Evolutionary conservation across 805 yeast species (phyloP).

Genomic region (Priceomyces melissophilus): DNA sequence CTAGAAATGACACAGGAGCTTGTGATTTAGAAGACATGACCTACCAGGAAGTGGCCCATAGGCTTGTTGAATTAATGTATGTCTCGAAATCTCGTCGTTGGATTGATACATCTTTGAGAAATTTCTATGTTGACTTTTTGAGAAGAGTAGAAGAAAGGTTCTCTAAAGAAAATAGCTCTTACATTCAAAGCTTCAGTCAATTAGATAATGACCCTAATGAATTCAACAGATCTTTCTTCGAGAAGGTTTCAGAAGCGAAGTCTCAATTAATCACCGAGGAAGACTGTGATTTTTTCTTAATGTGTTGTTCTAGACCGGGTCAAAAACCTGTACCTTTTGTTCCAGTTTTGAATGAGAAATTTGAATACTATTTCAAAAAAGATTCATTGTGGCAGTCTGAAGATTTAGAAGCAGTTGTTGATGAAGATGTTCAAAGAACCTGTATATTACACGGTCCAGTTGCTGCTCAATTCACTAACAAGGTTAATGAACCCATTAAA

Average conservation of each 20-base stretch:
- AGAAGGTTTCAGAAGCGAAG: constrained; percentile 68
- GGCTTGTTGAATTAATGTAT: constrained; percentile 85
- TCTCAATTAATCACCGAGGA: constrained; percentile 88
- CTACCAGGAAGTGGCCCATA: constrained; percentile 81
- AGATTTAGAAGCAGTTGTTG: constrained; percentile 93
- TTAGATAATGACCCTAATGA: constrained; percentile 60
- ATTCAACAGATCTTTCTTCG: constrained; percentile 57
- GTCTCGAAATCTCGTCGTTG: constrained; percentile 76
- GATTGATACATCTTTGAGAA: constrained; percentile 85
- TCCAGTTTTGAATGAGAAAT: constrained; percentile 90
- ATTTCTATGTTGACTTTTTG: constrained; percentile 79
- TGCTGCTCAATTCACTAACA: constrained; percentile 86
- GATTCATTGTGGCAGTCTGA: constrained; percentile 99
- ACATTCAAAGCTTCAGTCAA: constrained; percentile 69
- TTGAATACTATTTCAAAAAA: constrained; percentile 95
- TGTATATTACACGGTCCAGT: constrained; percentile 99
- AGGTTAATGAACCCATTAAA: constrained; percentile 89
- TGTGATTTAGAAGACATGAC: constrained; percentile 96
- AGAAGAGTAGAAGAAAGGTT: constrained; percentile 98
- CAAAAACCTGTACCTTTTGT: constrained; percentile 99
- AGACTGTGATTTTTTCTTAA: constrained; percentile 90
- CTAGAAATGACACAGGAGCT: constrained; percentile 69
- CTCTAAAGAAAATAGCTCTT: constrained; percentile 57
- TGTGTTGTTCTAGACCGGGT: constrained; percentile 71
- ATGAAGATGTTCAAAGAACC: constrained; percentile 95